These are phyloP conservation scores for Emmonsia crescens DNA, from an alignment of 2,329 filamentous ascomycete genomes.

Conservation along the genomic window DNA sequence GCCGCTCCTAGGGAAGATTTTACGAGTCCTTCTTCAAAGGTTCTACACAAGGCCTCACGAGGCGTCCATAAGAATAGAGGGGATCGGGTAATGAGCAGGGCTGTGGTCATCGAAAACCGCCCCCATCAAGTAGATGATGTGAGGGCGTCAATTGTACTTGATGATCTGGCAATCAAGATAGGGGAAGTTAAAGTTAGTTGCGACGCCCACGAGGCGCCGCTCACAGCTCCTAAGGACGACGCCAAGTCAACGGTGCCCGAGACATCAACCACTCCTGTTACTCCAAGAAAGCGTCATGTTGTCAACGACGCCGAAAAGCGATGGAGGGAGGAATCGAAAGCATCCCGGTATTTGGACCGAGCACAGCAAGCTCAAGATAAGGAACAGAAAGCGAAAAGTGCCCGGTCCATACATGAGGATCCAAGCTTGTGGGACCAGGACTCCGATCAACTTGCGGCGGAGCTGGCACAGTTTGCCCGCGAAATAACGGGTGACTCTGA, in stretches of 20 bases:
- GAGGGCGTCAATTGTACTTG: slow-evolving; percentile 21
- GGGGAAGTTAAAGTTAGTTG: slow-evolving; percentile 5
- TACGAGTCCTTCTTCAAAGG: slow-evolving; percentile 4
- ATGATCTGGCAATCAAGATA: slow-evolving; percentile 18
- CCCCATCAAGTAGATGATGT: not conserved
- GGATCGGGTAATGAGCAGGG: slow-evolving; percentile 19
- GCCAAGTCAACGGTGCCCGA: not conserved
- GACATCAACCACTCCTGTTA: not conserved
- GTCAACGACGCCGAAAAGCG: slow-evolving; percentile 30
- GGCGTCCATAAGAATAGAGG: slow-evolving; percentile 29
- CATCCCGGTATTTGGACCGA: slow-evolving; percentile 4
- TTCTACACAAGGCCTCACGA: slow-evolving; percentile 19
- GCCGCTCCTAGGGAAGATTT: slow-evolving; percentile 18
- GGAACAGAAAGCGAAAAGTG: slow-evolving; percentile 13
- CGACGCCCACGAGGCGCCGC: slow-evolving; percentile 8
- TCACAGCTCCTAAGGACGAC: slow-evolving; percentile 1
- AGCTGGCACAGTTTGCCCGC: slow-evolving; percentile 34
- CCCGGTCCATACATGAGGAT: slow-evolving; percentile 26
- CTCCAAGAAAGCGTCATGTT: slow-evolving; percentile 29
- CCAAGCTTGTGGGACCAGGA: slow-evolving; percentile 33
- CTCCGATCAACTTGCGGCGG: slow-evolving; percentile 31
- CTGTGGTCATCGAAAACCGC: slow-evolving; percentile 33
- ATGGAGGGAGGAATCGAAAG: slow-evolving; percentile 28
- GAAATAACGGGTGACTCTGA: slow-evolving; percentile 27
- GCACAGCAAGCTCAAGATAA: slow-evolving; percentile 6